Evolutionary conservation across 495 filamentous ascomycete species (phyloP).

Genomic region (Hypoxylon fragiforme): DNA sequence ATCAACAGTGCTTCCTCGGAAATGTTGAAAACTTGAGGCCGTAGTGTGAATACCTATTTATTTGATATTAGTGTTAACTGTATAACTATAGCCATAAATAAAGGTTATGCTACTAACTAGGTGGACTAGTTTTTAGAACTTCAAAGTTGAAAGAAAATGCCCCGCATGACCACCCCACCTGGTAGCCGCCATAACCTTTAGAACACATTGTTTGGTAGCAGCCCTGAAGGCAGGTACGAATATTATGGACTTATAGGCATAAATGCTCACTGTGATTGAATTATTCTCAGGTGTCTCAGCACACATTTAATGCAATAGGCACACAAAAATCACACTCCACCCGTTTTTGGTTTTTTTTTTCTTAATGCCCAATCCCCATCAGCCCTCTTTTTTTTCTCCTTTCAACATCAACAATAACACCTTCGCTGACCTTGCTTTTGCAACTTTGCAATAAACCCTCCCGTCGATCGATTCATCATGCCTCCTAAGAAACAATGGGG

Average conservation of each 20-base stretch:
- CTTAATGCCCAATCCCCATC: conserved; percentile 31
- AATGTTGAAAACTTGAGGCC: too few relatives aligned
- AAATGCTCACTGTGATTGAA: conserved; percentile 2
- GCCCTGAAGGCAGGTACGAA: too few relatives aligned
- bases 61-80: too few relatives aligned
- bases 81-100: too few relatives aligned
- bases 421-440: neutral
- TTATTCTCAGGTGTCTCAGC: conserved; percentile 13
- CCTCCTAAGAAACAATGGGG: conserved; percentile 42
- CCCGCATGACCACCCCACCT: conserved; percentile 19
- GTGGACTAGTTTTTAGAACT: too few relatives aligned
- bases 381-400: neutral
- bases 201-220: too few relatives aligned
- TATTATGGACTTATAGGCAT: conserved; percentile 4
- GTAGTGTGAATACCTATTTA: too few relatives aligned
- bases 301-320: conserved; percentile 21
- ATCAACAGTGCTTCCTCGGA: too few relatives aligned
- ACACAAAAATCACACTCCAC: conserved; percentile 12
- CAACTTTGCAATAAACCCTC: neutral
- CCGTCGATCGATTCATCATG: conserved; percentile 29
- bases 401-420: neutral
- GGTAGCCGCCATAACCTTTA: neutral
- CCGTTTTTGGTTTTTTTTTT: neutral
- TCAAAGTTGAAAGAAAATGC: conserved; percentile 11
- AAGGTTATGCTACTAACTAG: too few relatives aligned